Evolutionary conservation across 305 asterid species (phyloP).

Genomic region (Vinca major): DNA sequence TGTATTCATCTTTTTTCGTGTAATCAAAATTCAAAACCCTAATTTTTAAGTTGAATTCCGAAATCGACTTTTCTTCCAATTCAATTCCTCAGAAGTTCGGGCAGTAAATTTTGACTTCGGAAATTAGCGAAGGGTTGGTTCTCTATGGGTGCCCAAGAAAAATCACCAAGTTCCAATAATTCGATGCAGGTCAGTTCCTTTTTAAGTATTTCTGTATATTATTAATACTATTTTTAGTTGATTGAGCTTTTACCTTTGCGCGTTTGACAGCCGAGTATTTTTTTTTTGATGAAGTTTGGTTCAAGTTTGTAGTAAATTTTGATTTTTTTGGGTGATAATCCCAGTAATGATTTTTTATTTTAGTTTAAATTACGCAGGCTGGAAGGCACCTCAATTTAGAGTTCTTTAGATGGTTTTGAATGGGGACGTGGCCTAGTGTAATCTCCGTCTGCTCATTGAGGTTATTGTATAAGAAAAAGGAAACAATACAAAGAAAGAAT

Average conservation of each 20-base stretch:
- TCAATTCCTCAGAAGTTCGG: slow-evolving; percentile 16
- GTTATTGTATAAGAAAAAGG: too few species aligned
- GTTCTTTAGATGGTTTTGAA: too few species aligned
- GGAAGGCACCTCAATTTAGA: too few species aligned
- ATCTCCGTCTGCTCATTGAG: too few species aligned
- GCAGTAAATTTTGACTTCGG: slow-evolving; percentile 28
- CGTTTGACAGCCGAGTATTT: neutral
- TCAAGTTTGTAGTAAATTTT: neutral
- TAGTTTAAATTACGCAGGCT: too few species aligned
- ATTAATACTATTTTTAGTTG: too few species aligned
- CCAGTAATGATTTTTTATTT: neutral
- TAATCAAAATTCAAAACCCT: slow-evolving; percentile 41
- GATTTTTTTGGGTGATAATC: neutral
- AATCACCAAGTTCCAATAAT: slow-evolving; percentile 48
- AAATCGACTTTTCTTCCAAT: slow-evolving; percentile 12
- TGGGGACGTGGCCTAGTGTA: too few species aligned
- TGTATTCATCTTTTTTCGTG: slow-evolving; percentile 8
- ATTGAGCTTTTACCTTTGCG: neutral
- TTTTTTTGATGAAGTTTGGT: neutral
- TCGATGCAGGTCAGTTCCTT: slow-evolving; percentile 60
- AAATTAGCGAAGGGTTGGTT: slow-evolving; percentile 7
- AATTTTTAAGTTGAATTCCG: slow-evolving; percentile 21
- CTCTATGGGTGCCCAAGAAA: slow-evolving; percentile 74
- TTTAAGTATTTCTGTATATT: neutral
- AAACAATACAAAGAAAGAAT: too few species aligned